Base-by-base conservation (phyloP, 164 flowering plant genomes). In the Warburgia ugandensis region DNA sequence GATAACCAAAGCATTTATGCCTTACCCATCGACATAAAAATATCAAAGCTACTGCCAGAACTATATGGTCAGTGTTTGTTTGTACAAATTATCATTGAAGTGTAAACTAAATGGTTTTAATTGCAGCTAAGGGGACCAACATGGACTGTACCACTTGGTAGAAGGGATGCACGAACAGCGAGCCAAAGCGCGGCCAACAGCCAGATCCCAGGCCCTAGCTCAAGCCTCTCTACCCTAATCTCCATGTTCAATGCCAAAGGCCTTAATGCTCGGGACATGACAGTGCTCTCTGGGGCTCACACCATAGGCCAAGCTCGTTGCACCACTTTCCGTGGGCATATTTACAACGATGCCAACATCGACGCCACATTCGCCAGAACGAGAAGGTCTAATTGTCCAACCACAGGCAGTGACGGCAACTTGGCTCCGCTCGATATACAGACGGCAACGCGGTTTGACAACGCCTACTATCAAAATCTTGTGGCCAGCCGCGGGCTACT, bases 91-190 rank as follows among this genome's bases (percentile, higher is more conserved):
- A n/a, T n/a, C n/a, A n/a, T n/a, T n/a, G n/a, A n/a, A n/a, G n/a
- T n/a, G n/a, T n/a, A n/a, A n/a, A n/a, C n/a, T n/a, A n/a, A n/a
- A n/a, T n/a, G n/a, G n/a, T 29, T 36, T 7, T 35, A 6, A 5
- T 29, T 63, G 54, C 58, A 84, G 89, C 81, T 85, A 17, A 80
- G 81, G 56, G 94, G 94, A 17, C 86, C 86, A 4, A 43, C 16
- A 5, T 85, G 94, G 94, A 31, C 67, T 12, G 94, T 85, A 12
- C 77, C 73, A 41, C 71, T 82, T 0, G 94, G 94, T 47, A 73
- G 94, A 61, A 69, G 89, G 58, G 94, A 84, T 51, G 69, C 89
- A 0, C 73, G 60, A 32, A 84, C 86, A 1, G 82, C 94, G 3
- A 84, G 83, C 73, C 72, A 42, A 8, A 48, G 73, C 0, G 80